Percentiles rank a stretch among this genome's conserved stretches.
These are phyloP conservation scores for Sarocladium brachiariae DNA, from an alignment of 2,329 filamentous ascomycete species.

Conservation along the genomic window DNA sequence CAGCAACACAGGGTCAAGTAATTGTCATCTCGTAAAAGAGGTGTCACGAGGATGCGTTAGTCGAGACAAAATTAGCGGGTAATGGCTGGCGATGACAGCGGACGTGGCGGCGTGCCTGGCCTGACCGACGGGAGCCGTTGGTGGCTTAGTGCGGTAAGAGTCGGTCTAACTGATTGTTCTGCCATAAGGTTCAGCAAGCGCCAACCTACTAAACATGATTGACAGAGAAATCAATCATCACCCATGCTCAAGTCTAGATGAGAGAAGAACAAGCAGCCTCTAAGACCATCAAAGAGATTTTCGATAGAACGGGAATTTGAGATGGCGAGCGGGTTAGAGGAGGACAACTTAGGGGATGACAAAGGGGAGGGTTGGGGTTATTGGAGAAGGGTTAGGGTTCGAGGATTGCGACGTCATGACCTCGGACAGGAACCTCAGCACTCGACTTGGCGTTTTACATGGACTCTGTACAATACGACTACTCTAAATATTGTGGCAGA, in stretches of 20 bases:
- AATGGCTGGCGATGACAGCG: too few relatives aligned
- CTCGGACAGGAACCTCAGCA: not conserved
- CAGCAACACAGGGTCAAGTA: not conserved
- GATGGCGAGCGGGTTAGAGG: too few relatives aligned
- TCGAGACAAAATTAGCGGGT: not conserved
- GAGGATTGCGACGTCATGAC: constrained; percentile 1
- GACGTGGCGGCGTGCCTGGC: not conserved
- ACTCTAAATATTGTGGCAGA: too few relatives aligned
- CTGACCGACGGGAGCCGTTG: not conserved
- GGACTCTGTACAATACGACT: not conserved
- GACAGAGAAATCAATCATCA: too few relatives aligned
- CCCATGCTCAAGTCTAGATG: too few relatives aligned
- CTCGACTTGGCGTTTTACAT: not conserved
- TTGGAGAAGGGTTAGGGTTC: not conserved
- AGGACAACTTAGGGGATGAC: not conserved
- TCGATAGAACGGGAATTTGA: too few relatives aligned
- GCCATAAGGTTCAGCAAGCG: too few relatives aligned
- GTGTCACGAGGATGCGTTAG: constrained; percentile 6
- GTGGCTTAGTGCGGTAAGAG: not conserved
- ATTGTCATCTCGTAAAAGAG: constrained; percentile 3
- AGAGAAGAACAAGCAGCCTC: too few relatives aligned
- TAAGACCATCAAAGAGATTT: too few relatives aligned
- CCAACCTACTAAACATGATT: too few relatives aligned
- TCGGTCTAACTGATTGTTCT: too few relatives aligned
- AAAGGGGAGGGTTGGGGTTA: not conserved